Evolutionary conservation across 2,329 filamentous ascomycete genomes (phyloP), one percentile per base, ranked within the genome.

Genomic region (Plenodomus biglobosus): DNA sequence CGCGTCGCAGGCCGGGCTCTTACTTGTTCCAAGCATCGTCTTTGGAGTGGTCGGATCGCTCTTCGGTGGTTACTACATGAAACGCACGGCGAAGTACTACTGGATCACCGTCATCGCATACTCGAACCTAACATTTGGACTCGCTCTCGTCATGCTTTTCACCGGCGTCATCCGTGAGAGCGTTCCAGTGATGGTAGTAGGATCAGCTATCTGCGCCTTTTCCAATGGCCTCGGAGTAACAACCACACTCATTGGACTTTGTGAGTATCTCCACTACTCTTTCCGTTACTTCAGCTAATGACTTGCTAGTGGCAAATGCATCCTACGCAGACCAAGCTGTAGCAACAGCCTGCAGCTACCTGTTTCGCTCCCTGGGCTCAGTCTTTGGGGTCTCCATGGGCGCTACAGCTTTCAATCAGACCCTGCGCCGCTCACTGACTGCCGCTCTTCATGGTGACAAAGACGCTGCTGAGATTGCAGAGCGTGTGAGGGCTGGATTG

Each of bases 341-440:
- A 1, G 86, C 85, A 3, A 87, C 88, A 15, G 88, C 89, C 7
- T 90, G 87, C 68, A 88, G 85, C 17, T 92, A 92, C 71, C 81
- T 92, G 19, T 92, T 92, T 76, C 84, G 88, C 34, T 86, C 85
- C 1, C 76, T 92, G 0, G 89, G 83, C 10, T 80, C 78, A 15
- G 82, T 84, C 8, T 78, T 84, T 34, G 82, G 88, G 10, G 77
- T 91, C 46, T 86, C 85, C n/a, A 74, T 89, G 48, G 81, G 82
- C 42, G 84, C 87, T 1, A 88, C 87, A 1, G 79, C 89, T 7
- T 80, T 90, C 38, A 90, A 92, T 65, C 83, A 87, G 62, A 77
- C 79, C 2, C 75, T 92, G 17, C 77, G 86, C 15, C 74, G 73
- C 2, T 75, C 80, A 39, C 75, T 92, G 3, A 74, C 76, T 2